Percentiles rank a stretch among this genome's conserved stretches.
phyloP scores from a whole-genome alignment of 2,329 filamentous ascomycete species.

The Hypoxylon sp. region DNA sequence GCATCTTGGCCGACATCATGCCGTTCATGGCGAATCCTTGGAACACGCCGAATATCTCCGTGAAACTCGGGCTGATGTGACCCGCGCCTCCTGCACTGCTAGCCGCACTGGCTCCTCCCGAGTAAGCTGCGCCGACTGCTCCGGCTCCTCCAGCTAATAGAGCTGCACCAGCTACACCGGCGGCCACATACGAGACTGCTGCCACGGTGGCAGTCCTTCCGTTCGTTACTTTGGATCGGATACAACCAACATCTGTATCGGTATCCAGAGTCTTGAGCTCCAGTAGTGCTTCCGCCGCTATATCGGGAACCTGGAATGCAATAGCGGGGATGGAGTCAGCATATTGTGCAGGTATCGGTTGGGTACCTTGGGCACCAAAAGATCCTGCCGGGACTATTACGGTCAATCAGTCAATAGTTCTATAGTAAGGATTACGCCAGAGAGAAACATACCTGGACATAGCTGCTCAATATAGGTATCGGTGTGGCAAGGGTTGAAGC shows the following conservation, averaged over 20 bases:
- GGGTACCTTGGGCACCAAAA: slow-evolving; percentile 77
- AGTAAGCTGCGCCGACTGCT: slow-evolving; percentile 69
- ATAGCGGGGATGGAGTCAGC: slow-evolving; percentile 83
- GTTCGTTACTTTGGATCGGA: slow-evolving; percentile 83
- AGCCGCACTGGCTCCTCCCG: slow-evolving; percentile 62
- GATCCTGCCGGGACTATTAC: slow-evolving; percentile 72
- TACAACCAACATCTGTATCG: slow-evolving; percentile 76
- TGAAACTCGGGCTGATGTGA: slow-evolving; percentile 82
- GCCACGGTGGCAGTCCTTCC: slow-evolving; percentile 81
- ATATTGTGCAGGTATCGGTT: slow-evolving; percentile 75
- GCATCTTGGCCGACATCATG: slow-evolving; percentile 92
- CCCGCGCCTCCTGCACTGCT: slow-evolving; percentile 65
- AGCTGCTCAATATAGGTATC: slow-evolving; percentile 74
- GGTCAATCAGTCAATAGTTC: no score
- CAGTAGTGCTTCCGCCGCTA: slow-evolving; percentile 84
- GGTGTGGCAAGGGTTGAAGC: slow-evolving; percentile 82
- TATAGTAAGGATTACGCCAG: no score
- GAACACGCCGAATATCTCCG: slow-evolving; percentile 87
- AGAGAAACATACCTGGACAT: slow-evolving; percentile 75
- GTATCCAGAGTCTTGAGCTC: slow-evolving; percentile 71
- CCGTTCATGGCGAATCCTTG: slow-evolving; percentile 94
- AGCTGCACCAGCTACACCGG: slow-evolving; percentile 85
- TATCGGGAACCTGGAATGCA: slow-evolving; percentile 89
- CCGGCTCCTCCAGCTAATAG: slow-evolving; percentile 76
- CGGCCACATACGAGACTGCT: slow-evolving; percentile 84